These are phyloP conservation scores for Penicillium sclerotiorum DNA, from an alignment of 2,329 filamentous ascomycete genomes.

Conservation along the genomic window DNA sequence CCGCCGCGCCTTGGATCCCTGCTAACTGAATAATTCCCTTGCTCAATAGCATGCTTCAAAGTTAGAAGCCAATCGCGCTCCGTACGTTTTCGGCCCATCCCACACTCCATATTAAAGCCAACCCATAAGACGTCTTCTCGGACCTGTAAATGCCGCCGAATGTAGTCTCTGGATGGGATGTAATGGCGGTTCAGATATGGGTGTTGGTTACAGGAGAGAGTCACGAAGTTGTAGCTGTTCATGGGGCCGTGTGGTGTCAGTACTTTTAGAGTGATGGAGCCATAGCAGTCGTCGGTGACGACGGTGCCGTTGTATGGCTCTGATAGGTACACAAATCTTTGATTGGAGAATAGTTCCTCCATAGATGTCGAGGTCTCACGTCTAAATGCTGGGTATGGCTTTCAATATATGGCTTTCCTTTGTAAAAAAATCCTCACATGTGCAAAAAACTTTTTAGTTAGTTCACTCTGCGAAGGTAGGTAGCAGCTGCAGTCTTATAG, in stretches of 20 bases:
- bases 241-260: conserved; percentile 1
- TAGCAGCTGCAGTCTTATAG: too few species aligned
- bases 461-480: too few species aligned
- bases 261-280: background rate
- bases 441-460: too few species aligned
- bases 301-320: conserved; percentile 2
- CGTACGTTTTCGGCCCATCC: background rate
- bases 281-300: background rate
- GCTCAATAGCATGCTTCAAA: background rate
- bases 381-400: background rate
- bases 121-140: background rate
- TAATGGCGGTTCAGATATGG: conserved; percentile 1
- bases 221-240: conserved; percentile 1
- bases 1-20: background rate
- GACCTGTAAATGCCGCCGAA: background rate
- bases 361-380: background rate
- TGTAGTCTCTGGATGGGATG: background rate
- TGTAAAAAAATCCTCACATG: too few species aligned
- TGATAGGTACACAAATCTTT: background rate
- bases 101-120: background rate
- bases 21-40: background rate
- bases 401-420: too few species aligned
- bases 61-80: background rate
- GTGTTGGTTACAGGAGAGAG: conserved; percentile 1
- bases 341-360: background rate